phyloP scores from a whole-genome alignment of 2,329 filamentous ascomycete genomes.

The Drechslera avenae region DNA sequence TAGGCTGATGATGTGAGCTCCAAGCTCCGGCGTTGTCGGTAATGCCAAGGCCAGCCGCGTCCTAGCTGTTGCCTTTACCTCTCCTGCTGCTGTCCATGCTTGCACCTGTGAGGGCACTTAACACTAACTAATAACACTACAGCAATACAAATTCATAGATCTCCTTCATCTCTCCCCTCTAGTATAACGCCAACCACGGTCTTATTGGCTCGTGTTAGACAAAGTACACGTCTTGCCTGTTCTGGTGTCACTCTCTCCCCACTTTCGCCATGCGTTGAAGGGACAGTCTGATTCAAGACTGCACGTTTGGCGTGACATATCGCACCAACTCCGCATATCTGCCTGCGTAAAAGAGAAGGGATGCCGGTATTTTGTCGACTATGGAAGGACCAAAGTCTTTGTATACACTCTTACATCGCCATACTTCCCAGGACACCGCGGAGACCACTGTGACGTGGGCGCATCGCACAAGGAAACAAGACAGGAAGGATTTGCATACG shows the following conservation, averaged over 20 bases:
- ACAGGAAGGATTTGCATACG: neutral
- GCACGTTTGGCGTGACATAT: neutral
- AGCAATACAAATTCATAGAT: neutral
- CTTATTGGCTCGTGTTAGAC: too few species aligned
- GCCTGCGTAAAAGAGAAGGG: neutral
- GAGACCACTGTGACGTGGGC: neutral
- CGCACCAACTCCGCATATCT: neutral
- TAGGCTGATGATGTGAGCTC: constrained; percentile 27
- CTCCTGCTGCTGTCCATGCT: neutral
- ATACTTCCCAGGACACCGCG: neutral
- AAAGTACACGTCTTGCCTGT: too few species aligned
- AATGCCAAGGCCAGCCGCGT: constrained; percentile 20
- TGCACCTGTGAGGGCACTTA: neutral
- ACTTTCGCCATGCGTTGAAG: too few species aligned
- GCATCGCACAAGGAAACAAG: neutral
- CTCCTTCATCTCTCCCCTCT: neutral
- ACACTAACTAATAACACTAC: neutral
- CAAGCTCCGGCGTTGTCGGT: constrained; percentile 17
- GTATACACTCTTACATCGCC: neutral
- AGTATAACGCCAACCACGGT: too few species aligned
- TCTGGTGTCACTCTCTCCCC: too few species aligned
- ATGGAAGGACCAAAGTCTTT: neutral
- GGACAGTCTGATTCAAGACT: neutral
- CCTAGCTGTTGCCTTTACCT: constrained; percentile 17
- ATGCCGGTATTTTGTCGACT: neutral